phyloP scores from a whole-genome alignment of 2,329 filamentous ascomycete species.

The Claviceps sp. region DNA sequence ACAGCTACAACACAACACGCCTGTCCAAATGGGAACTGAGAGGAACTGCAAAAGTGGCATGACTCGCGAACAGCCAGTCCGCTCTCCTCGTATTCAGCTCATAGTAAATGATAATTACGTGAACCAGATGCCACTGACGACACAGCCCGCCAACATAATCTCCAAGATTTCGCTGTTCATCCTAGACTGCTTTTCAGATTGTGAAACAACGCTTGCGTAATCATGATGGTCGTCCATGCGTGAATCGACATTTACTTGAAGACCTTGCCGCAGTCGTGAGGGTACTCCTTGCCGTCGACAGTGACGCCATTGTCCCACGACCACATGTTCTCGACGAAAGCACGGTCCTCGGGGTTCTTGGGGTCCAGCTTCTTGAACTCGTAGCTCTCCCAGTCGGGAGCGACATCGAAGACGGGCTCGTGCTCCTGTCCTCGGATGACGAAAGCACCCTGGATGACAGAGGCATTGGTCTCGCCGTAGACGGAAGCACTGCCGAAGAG shows the following conservation, averaged over 20 bases:
- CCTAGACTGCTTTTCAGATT: constrained; percentile 9
- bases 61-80: too few relatives aligned
- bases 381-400: constrained; percentile 96
- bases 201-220: background rate
- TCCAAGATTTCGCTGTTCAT: background rate
- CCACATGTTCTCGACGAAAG: constrained; percentile 81
- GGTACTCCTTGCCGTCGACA: constrained; percentile 76
- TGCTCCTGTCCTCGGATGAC: constrained; percentile 85
- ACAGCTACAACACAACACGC: too few relatives aligned
- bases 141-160: background rate
- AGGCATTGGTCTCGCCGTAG: constrained; percentile 80
- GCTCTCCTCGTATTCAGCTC: too few relatives aligned
- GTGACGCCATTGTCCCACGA: constrained; percentile 75
- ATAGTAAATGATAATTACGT: too few relatives aligned
- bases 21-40: too few relatives aligned
- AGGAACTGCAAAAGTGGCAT: too few relatives aligned
- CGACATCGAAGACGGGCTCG: constrained; percentile 82
- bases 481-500: constrained; percentile 85
- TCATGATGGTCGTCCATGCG: constrained; percentile 14
- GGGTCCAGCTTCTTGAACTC: constrained; percentile 92
- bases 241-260: constrained; percentile 65
- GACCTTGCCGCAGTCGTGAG: constrained; percentile 87
- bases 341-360: constrained; percentile 68
- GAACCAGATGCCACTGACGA: background rate
- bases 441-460: constrained; percentile 85